These are phyloP conservation scores for Paragyromitra xinjiangensis DNA, from an alignment of 495 filamentous ascomycete species.

Conservation along the genomic window DNA sequence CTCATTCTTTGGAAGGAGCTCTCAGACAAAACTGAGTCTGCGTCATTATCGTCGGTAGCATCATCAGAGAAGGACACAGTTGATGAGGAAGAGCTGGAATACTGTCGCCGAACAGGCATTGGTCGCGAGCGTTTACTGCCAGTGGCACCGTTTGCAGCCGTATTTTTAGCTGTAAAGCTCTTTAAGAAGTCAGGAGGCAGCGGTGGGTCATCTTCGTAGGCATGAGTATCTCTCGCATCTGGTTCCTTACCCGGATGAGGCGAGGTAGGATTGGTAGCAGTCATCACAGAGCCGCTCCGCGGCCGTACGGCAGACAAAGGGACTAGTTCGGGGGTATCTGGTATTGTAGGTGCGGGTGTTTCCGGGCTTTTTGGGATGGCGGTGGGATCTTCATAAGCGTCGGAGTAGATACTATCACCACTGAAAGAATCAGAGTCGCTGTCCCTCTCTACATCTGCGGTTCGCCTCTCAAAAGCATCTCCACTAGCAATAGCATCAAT, in stretches of 20 bases:
- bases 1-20: constrained; percentile 5
- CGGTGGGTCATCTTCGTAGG: constrained; percentile 6
- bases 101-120: background rate
- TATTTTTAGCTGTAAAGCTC: background rate
- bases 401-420: constrained; percentile 48
- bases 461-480: too few species aligned
- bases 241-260: background rate
- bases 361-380: background rate
- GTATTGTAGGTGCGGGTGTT: background rate
- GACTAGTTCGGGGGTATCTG: background rate
- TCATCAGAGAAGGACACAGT: background rate
- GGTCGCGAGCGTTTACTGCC: background rate
- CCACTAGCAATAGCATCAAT: background rate
- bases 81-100: background rate
- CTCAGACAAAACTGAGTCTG: background rate
- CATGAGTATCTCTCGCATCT: background rate
- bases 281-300: background rate
- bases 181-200: background rate
- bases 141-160: background rate
- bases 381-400: constrained; percentile 43
- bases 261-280: background rate
- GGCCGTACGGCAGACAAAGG: background rate
- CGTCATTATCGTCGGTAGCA: background rate
- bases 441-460: background rate
- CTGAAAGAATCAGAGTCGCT: constrained; percentile 26